Evolutionary conservation across 257 asterid species (phyloP).

Genomic region (Jaltomata sinuosa): DNA sequence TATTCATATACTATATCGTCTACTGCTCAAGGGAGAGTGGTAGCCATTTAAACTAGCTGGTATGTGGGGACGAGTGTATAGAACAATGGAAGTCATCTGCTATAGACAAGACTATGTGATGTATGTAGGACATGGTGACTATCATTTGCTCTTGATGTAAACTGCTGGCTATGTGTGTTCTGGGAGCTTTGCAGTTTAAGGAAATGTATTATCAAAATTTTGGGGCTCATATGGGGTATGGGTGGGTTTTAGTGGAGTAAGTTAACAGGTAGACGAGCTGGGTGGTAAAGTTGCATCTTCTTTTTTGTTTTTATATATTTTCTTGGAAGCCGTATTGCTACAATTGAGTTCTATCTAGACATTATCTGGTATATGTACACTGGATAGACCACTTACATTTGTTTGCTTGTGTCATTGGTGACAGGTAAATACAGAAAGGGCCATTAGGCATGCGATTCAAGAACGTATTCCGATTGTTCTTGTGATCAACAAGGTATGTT

Average conservation of each 20-base stretch:
- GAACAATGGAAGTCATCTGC: neutral
- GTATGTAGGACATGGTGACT: neutral
- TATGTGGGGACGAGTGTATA: neutral
- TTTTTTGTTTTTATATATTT: neutral
- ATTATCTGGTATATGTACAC: neutral
- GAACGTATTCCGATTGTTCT: conserved; percentile 83
- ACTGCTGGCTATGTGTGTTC: neutral
- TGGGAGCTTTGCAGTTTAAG: neutral
- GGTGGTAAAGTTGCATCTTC: neutral
- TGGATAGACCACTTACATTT: neutral
- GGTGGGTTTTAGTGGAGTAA: neutral
- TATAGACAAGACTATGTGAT: neutral
- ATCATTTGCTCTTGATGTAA: neutral
- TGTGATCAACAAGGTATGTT: conserved; percentile 75
- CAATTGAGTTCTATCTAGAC: neutral
- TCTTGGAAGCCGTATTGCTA: neutral
- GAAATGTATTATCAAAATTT: neutral
- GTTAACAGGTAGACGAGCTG: neutral
- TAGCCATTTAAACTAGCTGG: neutral
- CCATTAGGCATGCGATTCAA: conserved; percentile 84
- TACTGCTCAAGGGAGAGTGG: neutral
- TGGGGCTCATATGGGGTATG: neutral
- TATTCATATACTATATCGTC: neutral
- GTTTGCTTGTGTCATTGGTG: neutral
- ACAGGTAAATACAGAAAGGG: conserved; percentile 93